phyloP scores from a whole-genome alignment of 2,329 filamentous ascomycete species.

The Fusarium odoratissimum region DNA sequence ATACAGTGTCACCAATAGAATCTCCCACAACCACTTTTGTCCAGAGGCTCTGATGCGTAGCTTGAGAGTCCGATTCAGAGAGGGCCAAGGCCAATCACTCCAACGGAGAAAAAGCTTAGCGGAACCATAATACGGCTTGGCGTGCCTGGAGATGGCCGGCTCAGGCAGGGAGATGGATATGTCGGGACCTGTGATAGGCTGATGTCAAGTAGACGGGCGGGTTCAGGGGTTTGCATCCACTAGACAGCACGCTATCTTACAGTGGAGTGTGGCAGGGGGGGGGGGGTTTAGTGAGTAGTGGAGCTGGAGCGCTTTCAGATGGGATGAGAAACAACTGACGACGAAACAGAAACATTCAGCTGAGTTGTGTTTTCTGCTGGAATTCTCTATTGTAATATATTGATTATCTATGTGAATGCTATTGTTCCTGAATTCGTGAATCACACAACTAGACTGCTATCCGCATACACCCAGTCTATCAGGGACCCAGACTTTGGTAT shows the following conservation, averaged over 20 bases:
- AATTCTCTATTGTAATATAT: neutral
- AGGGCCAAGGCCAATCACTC: conserved; percentile 21
- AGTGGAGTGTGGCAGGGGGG: conserved; percentile 5
- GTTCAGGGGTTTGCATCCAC: conserved; percentile 17
- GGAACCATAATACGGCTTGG: conserved; percentile 8
- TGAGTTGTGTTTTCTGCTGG: neutral
- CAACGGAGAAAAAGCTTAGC: conserved; percentile 24
- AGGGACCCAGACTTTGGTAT: neutral
- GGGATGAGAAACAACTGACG: conserved; percentile 11
- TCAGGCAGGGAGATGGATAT: conserved; percentile 24
- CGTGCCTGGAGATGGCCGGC: conserved; percentile 23
- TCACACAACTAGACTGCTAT: neutral
- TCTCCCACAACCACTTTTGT: neutral
- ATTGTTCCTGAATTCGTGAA: neutral
- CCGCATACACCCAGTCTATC: neutral
- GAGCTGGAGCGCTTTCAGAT: conserved; percentile 15
- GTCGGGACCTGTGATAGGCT: neutral
- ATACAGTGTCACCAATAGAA: neutral
- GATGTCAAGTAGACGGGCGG: neutral
- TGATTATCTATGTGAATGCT: neutral
- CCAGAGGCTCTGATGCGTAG: conserved; percentile 22
- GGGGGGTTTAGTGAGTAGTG: neutral
- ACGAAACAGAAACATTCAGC: conserved; percentile 20
- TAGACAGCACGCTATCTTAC: conserved; percentile 14
- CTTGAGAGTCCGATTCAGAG: conserved; percentile 3